A percentile compares a stretch with the other conserved stretches of the same genome.
Conservation (phyloP, 2,329 filamentous ascomycete genomes). For the Ceratocystis papillata region DNA sequence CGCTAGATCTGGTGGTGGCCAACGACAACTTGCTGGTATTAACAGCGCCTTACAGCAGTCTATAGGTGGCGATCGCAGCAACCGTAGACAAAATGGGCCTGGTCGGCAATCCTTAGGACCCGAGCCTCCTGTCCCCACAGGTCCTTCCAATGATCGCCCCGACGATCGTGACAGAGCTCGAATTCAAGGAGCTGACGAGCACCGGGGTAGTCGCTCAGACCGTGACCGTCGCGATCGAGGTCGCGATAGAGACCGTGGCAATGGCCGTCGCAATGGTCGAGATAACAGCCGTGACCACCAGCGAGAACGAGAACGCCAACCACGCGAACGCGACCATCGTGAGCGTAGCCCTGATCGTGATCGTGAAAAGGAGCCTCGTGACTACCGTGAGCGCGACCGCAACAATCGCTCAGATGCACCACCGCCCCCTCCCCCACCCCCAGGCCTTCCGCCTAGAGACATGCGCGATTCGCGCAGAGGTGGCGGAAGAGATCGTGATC, state of each 20-base stretch:
- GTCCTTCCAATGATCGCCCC: constrained; percentile 25
- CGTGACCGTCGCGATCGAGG: constrained; percentile 36
- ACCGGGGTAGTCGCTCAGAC: constrained; percentile 36
- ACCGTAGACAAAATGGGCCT: constrained; percentile 14
- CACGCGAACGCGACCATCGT: constrained; percentile 33
- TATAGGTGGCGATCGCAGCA: constrained; percentile 28
- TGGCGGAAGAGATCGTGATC: constrained; percentile 25
- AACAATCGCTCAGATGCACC: constrained; percentile 31
- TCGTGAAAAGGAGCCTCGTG: constrained; percentile 38
- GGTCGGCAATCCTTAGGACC: constrained; percentile 9
- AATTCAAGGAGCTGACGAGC: constrained; percentile 32
- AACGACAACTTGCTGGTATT: constrained; percentile 48
- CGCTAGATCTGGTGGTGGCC: constrained; percentile 23
- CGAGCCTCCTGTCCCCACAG: constrained; percentile 14
- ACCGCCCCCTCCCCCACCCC: constrained; percentile 24
- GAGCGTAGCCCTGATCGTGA: constrained; percentile 41
- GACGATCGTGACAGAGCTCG: constrained; percentile 30
- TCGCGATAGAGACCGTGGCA: constrained; percentile 30
- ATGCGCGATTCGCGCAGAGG: constrained; percentile 26
- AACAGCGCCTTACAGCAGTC: constrained; percentile 48
- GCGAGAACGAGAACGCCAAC: constrained; percentile 34
- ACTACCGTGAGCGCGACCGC: constrained; percentile 34
- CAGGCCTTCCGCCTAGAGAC: constrained; percentile 25
- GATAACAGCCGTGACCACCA: constrained; percentile 41
- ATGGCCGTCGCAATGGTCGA: constrained; percentile 34